These are phyloP conservation scores for Westerdykella ornata DNA, from an alignment of 2,329 filamentous ascomycete species.

Conservation along the genomic window DNA sequence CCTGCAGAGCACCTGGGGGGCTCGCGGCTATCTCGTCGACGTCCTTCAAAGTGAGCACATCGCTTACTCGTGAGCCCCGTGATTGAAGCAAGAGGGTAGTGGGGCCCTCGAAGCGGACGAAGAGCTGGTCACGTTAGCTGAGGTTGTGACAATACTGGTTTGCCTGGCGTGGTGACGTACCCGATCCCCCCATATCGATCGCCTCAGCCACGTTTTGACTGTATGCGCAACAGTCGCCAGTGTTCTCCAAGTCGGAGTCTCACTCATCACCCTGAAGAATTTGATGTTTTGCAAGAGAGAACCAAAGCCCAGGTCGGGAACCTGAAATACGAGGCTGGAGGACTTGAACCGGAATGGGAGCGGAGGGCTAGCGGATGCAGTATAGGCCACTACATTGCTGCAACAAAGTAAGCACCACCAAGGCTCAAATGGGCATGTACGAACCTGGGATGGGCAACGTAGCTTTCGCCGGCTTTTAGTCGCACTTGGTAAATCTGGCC, in stretches of 20 bases:
- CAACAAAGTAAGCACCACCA: slow-evolving; percentile 2
- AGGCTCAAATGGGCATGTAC: slow-evolving; percentile 2
- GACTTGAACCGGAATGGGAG: slow-evolving; percentile 83
- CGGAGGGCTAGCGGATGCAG: slow-evolving; percentile 65
- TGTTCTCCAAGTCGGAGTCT: slow-evolving; percentile 65
- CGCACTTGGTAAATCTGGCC: slow-evolving; percentile 86
- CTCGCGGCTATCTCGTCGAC: slow-evolving; percentile 85
- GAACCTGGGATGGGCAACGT: slow-evolving; percentile 74
- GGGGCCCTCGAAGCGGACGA: slow-evolving; percentile 83
- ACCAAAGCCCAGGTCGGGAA: slow-evolving; percentile 61
- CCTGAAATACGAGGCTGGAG: slow-evolving; percentile 65
- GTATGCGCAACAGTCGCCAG: slow-evolving; percentile 59
- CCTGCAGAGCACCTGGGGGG: slow-evolving; percentile 62
- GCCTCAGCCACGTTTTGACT: slow-evolving; percentile 67
- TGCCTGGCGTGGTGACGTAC: slow-evolving; percentile 38
- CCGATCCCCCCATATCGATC: slow-evolving; percentile 87
- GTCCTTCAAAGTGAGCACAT: slow-evolving; percentile 69
- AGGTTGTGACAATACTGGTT: slow-evolving; percentile 1
- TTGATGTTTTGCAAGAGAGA: slow-evolving; percentile 61
- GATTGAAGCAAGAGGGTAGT: slow-evolving; percentile 82
- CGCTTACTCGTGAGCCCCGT: slow-evolving; percentile 69
- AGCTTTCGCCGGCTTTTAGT: slow-evolving; percentile 75
- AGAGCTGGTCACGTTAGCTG: slow-evolving; percentile 49
- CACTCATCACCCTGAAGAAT: slow-evolving; percentile 66
- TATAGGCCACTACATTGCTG: slow-evolving; percentile 86